Evolutionary conservation across 2,329 filamentous ascomycete genomes (phyloP).

Genomic region (Claviceps sp.): DNA sequence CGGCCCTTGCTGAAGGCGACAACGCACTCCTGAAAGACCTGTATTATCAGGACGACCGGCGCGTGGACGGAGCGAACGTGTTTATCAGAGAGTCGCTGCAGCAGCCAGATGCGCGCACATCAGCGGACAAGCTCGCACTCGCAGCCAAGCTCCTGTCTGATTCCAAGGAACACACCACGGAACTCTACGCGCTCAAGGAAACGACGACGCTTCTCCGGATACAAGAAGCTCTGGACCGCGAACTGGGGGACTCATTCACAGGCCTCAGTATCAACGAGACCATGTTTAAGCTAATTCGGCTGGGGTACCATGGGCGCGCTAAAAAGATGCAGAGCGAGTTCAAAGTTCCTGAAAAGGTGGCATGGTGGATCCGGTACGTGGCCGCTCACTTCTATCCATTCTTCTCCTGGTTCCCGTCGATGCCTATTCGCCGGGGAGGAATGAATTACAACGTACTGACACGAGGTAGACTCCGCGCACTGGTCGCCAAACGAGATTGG

Average conservation of each 20-base stretch:
- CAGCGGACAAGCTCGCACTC: conserved; percentile 77
- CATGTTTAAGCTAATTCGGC: conserved; percentile 71
- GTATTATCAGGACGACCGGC: conserved; percentile 92
- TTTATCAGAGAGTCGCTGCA: conserved; percentile 73
- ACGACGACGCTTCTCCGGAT: conserved; percentile 66
- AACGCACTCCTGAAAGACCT: conserved; percentile 83
- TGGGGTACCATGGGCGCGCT: conserved; percentile 72
- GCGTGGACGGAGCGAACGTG: conserved; percentile 76
- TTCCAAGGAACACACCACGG: conserved; percentile 63
- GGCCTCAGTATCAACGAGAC: conserved; percentile 86
- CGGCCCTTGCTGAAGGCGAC: conserved; percentile 54
- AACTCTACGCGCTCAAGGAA: conserved; percentile 66
- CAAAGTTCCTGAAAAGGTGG: conserved; percentile 80
- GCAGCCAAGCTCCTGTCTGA: conserved; percentile 74
- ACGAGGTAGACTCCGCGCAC: conserved; percentile 54
- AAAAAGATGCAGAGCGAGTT: conserved; percentile 86
- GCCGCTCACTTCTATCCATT: background rate
- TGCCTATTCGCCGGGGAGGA: no score
- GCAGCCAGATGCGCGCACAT: conserved; percentile 54
- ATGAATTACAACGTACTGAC: background rate
- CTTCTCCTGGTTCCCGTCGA: background rate
- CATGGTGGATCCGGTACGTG: conserved; percentile 63
- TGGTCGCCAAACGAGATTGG: conserved; percentile 87
- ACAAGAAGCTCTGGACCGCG: conserved; percentile 77
- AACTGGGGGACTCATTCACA: conserved; percentile 63